phyloP scores from a whole-genome alignment of 768 basidiomycete species.

The Dictyophora rubrovolvata region DNA sequence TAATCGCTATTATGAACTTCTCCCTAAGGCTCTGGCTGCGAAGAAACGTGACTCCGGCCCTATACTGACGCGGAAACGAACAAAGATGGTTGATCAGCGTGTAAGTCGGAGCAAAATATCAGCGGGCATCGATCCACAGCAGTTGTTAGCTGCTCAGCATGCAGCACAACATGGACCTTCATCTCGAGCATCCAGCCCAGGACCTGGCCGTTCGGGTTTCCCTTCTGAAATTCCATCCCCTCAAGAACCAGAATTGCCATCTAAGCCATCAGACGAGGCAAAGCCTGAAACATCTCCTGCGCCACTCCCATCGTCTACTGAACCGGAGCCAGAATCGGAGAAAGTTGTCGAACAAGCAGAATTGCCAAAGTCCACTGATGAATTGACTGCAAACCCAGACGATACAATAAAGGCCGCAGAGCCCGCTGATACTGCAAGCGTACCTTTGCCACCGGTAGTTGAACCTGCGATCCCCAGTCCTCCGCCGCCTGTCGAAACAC shows the following conservation, averaged over 20 bases:
- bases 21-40: constrained; percentile 73
- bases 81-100: constrained; percentile 81
- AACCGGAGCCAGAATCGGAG: constrained; percentile 13
- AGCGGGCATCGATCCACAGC: constrained; percentile 55
- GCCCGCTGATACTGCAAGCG: not conserved
- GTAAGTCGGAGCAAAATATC: constrained; percentile 71
- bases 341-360: constrained; percentile 19
- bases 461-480: not conserved
- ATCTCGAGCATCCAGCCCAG: constrained; percentile 4
- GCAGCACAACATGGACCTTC: constrained; percentile 30
- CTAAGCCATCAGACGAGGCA: constrained; percentile 2
- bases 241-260: constrained; percentile 13
- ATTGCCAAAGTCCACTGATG: not conserved
- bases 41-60: constrained; percentile 76
- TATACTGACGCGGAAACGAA: constrained; percentile 75
- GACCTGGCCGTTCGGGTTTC: constrained; percentile 20
- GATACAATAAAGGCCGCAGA: not conserved
- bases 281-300: not conserved
- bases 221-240: constrained; percentile 23
- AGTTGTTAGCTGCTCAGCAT: constrained; percentile 63
- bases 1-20: constrained; percentile 57
- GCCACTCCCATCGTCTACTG: not conserved
- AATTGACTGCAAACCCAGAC: not conserved
- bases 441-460: not conserved
- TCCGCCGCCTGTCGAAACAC: constrained; percentile 9